Evolutionary conservation across 257 asterid species (phyloP), one percentile per base, ranked within the genome.

Genomic region (Gardenia jasminoides): DNA sequence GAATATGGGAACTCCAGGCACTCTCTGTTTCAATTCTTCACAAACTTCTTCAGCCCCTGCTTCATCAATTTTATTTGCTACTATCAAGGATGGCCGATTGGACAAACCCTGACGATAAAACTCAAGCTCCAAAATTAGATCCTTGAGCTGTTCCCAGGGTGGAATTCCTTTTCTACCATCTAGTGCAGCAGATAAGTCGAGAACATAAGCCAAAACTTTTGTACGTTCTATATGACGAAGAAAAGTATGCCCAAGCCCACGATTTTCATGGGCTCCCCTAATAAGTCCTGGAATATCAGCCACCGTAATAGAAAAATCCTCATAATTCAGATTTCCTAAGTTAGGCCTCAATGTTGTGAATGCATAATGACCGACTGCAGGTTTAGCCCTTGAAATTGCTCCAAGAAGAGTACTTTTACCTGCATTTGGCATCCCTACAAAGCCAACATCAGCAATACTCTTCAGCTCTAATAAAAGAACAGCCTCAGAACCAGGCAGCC

Each of bases 361-460:
- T 56, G 99, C 97, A 82, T 91, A 96, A 82, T 96, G 90, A 77
- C 97, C 98, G 16, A 96, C 90, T 26, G 82, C 46, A 43, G 98
- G 99, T 85, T 75, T 90, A 76, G 99, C 99, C 86, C 94, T 85
- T 24, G 98, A 96, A 75, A 92, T 72, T 17, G 98, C 96, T 17
- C 98, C 97, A 19, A 96, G 97, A 79, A 96, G 96, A 69, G 98
- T 96, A 88, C 97, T 96, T 86, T 93, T 96, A 26, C 98, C 98
- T 8, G 97, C 97, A 83, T 93, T 95, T 20, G 99, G 99, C 90
- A 96, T 90, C 70, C 97, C 99, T 10, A 95, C 96, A 54, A 95
- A 93, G 80, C 98, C 99, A 79, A 95, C 96, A 56, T 95, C 99
- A 52, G 97, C 98, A 61, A 93, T 93, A 79, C 96, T 92, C 88